Base-by-base conservation (phyloP, 768 basidiomycete genomes). In the Tricholoma bakamatsutake region DNA sequence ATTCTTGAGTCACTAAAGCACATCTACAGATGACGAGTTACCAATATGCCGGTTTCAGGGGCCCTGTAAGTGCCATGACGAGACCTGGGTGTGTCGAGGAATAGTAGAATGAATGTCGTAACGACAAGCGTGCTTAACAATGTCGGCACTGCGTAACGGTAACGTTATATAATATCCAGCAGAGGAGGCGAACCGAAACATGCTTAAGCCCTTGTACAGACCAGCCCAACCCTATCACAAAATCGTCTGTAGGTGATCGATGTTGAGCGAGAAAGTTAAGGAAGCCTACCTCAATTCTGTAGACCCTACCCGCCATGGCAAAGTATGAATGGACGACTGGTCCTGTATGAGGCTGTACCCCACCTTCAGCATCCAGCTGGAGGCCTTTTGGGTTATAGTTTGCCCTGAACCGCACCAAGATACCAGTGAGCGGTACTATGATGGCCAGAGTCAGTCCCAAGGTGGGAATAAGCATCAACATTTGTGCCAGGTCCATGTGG, bases 381-480 rank as follows among this genome's bases (percentile, higher is more conserved):
- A 93, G 82, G 34, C 87, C 88, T 68, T 87, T 88, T 2, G 91
- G 91, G 64, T 88, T 90, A 73, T 88, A 93, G 66, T 93, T 90
- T 30, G 88, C 88, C 69, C 91, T 78, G 66, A 88, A 84, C 47
- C 90, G 79, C 7, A 92, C 84, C 9, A 91, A 75, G 11, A 85
- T 76, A 4, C 89, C 90, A 7, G 81, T 77, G 11, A 90, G 70
- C 10, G 84, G 81, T 4, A 89, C 80, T 15, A 82, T 71, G 27
- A 87, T 66, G 34, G 72, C 75, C n/a, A 89, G 68, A 34, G 80
- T 82, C 34, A 85, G 43, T 21, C 71, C 70, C 27, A 83, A 62
- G 18, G 83, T 80, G 9, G 75, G 59, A 15, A 80, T 53, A 4
- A 83, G 64, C 10, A 81, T 52, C 6, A 77, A 42, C 9, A 72